These are phyloP conservation scores for Decorospora gaudefroyi DNA, from an alignment of 2,329 filamentous ascomycete genomes.

Conservation along the genomic window DNA sequence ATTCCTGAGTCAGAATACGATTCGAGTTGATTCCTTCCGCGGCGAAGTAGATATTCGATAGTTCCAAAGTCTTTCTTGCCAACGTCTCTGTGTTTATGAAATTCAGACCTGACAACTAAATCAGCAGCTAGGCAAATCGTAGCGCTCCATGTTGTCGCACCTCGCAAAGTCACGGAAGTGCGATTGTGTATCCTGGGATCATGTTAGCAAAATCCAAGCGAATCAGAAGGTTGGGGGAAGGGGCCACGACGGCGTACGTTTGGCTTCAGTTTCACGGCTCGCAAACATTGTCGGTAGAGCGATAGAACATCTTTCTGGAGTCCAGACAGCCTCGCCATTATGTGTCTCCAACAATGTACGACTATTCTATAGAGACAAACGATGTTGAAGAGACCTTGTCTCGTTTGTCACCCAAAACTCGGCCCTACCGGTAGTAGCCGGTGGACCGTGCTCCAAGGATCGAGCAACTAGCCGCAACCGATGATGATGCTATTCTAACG, in stretches of 20 bases:
- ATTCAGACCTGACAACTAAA: constrained; percentile 65
- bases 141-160: constrained; percentile 45
- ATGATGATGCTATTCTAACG: too few relatives aligned
- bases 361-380: not conserved
- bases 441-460: too few relatives aligned
- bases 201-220: constrained; percentile 11
- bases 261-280: constrained; percentile 81
- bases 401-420: too few relatives aligned
- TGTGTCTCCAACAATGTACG: not conserved
- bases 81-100: constrained; percentile 68
- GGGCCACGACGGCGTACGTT: constrained; percentile 59
- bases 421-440: too few relatives aligned
- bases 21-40: constrained; percentile 80
- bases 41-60: constrained; percentile 82
- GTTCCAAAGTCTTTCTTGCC: constrained; percentile 85
- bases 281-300: constrained; percentile 84
- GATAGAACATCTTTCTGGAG: constrained; percentile 87
- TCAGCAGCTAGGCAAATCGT: constrained; percentile 6
- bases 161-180: constrained; percentile 69
- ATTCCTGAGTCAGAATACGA: constrained; percentile 79
- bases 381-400: too few relatives aligned
- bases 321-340: constrained; percentile 68
- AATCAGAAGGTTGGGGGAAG: not conserved
- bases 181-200: constrained; percentile 56
- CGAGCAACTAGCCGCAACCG: too few relatives aligned